Evolutionary conservation across 2,329 filamentous ascomycete species (phyloP).

Genomic region (Alternaria incomplexa): DNA sequence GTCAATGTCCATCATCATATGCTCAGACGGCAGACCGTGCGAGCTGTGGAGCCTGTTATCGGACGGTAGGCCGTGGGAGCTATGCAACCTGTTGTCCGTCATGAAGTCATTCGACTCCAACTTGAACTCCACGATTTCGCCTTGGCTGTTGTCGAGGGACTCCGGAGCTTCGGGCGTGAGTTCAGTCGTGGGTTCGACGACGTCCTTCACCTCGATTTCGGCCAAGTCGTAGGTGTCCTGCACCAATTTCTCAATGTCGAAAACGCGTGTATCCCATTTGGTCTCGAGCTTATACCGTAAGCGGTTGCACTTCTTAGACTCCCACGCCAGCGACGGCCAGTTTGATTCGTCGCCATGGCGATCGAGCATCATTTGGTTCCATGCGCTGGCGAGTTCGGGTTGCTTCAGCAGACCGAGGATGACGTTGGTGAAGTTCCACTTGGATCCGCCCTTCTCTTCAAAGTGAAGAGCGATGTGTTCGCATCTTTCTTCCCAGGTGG

Average conservation of each 20-base stretch:
- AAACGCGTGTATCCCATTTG: conserved; percentile 61
- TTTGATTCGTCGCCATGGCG: conserved; percentile 63
- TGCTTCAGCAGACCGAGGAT: conserved; percentile 72
- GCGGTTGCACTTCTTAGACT: conserved; percentile 68
- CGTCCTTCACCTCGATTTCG: conserved; percentile 40
- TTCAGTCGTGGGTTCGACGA: conserved; percentile 31
- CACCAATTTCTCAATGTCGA: conserved; percentile 63
- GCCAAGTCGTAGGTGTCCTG: conserved; percentile 64
- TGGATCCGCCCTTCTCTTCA: conserved; percentile 65
- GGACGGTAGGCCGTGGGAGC: conserved; percentile 38
- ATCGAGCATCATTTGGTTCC: conserved; percentile 62
- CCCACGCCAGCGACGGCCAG: conserved; percentile 59
- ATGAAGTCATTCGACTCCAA: conserved; percentile 41
- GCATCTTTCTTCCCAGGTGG: conserved; percentile 69
- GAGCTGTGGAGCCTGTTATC: conserved; percentile 38
- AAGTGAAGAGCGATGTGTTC: conserved; percentile 73
- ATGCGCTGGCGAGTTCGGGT: conserved; percentile 65
- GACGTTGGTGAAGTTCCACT: conserved; percentile 73
- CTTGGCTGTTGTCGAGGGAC: conserved; percentile 31
- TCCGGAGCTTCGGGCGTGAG: conserved; percentile 33
- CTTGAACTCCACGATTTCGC: conserved; percentile 46
- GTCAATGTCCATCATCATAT: conserved; percentile 46
- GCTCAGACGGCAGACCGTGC: conserved; percentile 37
- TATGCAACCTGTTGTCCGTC: conserved; percentile 33
- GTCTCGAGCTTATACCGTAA: conserved; percentile 70